These are phyloP conservation scores for Syncephalastrum contaminatum DNA, from an alignment of 371 early-diverging fungal genomes.

Conservation along the genomic window DNA sequence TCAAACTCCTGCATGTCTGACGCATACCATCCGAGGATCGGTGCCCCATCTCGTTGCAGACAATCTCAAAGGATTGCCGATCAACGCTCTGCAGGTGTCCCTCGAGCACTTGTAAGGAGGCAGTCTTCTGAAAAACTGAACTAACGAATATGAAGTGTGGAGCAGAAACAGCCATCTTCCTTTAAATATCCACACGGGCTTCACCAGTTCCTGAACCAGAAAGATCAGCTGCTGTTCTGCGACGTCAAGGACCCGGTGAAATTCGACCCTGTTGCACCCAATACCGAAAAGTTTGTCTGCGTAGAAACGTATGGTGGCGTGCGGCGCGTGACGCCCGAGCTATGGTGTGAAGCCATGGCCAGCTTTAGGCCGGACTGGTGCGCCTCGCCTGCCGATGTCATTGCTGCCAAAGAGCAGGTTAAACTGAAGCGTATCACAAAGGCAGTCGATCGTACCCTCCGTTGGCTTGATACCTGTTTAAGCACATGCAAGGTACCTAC, in stretches of 20 bases:
- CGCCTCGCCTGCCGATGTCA: constrained; percentile 42
- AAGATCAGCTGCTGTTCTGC: constrained; percentile 54
- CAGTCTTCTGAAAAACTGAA: background rate
- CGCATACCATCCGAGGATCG: constrained; percentile 69
- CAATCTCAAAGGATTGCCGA: constrained; percentile 45
- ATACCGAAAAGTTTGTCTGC: constrained; percentile 65
- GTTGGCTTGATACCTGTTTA: constrained; percentile 54
- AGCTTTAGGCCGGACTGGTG: constrained; percentile 56
- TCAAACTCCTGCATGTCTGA: constrained; percentile 71
- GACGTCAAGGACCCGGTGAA: constrained; percentile 68
- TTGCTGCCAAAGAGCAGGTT: constrained; percentile 45
- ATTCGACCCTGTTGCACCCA: constrained; percentile 42
- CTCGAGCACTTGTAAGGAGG: constrained; percentile 61
- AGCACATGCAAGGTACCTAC: constrained; percentile 23
- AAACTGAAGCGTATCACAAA: constrained; percentile 61
- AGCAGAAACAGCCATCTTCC: constrained; percentile 44
- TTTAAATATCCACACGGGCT: constrained; percentile 55
- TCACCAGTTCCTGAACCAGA: constrained; percentile 50
- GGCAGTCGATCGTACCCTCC: constrained; percentile 66
- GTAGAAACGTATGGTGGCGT: constrained; percentile 70
- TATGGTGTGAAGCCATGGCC: constrained; percentile 49
- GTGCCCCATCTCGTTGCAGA: constrained; percentile 78
- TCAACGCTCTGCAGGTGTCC: constrained; percentile 48
- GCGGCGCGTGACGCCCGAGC: constrained; percentile 52
- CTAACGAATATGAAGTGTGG: constrained; percentile 24